A percentile compares a stretch with the other conserved stretches of the same genome.
Conservation (phyloP, 352 stramenopile genomes). For the Phytopythium delawarense region DNA sequence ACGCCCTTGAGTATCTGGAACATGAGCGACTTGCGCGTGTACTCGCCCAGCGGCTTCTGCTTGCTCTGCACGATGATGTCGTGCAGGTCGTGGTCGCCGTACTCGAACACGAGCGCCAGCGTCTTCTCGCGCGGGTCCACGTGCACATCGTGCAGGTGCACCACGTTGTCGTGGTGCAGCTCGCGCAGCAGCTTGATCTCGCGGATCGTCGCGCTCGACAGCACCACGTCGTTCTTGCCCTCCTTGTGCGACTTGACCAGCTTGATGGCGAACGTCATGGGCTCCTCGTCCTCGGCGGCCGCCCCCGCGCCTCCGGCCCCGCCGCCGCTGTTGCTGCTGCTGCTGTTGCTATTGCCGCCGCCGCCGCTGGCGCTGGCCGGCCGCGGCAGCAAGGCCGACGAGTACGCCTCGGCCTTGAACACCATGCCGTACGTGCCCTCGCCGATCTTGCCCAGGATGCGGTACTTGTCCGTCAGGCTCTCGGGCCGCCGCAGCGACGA, state of each 20-base stretch:
- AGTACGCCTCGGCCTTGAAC: conserved; percentile 81
- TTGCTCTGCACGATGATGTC: conserved; percentile 88
- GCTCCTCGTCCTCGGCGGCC: conserved; percentile 56
- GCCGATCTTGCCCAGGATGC: conserved; percentile 83
- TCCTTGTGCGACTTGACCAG: conserved; percentile 89
- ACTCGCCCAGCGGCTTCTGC: conserved; percentile 86
- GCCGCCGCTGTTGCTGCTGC: conserved; percentile 6
- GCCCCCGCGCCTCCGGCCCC: conserved; percentile 3
- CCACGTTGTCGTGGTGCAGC: conserved; percentile 85
- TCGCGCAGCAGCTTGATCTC: conserved; percentile 89
- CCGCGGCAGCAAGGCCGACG: conserved; percentile 36
- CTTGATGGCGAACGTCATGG: conserved; percentile 86
- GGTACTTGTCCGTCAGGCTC: conserved; percentile 80
- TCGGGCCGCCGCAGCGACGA: conserved; percentile 57
- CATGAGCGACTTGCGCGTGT: conserved; percentile 92
- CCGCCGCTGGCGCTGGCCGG: conserved; percentile 11
- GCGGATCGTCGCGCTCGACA: conserved; percentile 84
- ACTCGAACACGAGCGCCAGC: conserved; percentile 87
- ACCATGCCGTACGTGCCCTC: conserved; percentile 89
- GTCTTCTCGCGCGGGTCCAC: conserved; percentile 82
- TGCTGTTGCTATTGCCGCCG: neutral
- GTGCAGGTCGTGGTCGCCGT: conserved; percentile 86
- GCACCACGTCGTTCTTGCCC: conserved; percentile 86
- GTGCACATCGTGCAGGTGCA: conserved; percentile 84
- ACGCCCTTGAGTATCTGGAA: conserved; percentile 91